These are phyloP conservation scores for Scutellaria baicalensis DNA, from an alignment of 257 asterid species.

Conservation along the genomic window DNA sequence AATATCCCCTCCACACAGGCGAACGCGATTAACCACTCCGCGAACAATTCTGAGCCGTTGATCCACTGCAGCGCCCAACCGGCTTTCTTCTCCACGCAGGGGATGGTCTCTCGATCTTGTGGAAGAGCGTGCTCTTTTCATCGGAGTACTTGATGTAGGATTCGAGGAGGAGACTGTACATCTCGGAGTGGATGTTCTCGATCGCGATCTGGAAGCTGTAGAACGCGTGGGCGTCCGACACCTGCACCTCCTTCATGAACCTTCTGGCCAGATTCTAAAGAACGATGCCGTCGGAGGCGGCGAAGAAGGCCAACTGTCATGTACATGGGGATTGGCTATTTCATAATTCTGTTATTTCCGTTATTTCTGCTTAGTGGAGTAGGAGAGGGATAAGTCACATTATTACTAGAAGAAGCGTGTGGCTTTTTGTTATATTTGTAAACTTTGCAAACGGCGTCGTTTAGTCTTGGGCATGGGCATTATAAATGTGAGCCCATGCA, in stretches of 20 bases:
- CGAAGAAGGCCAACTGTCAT: constrained; percentile 90
- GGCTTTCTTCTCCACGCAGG: constrained; percentile 79
- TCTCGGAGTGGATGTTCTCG: no score
- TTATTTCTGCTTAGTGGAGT: no score
- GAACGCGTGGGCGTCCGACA: no score
- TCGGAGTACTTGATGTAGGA: constrained; percentile 67
- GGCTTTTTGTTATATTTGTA: no score
- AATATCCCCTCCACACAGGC: constrained; percentile 93
- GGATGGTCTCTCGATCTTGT: constrained; percentile 72
- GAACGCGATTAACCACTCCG: constrained; percentile 72
- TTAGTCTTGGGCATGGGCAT: no score
- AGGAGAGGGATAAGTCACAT: no score
- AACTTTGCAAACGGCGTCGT: no score
- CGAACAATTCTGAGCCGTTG: constrained; percentile 72
- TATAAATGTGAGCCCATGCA: no score
- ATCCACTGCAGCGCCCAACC: constrained; percentile 93
- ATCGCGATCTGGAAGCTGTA: no score
- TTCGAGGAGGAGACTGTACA: constrained; percentile 70
- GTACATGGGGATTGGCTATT: no score
- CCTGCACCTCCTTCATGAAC: constrained; percentile 89
- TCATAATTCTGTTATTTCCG: no score
- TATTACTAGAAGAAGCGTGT: no score
- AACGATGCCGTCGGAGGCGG: constrained; percentile 96
- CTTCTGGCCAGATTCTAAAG: constrained; percentile 89
- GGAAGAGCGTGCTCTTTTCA: constrained; percentile 61